phyloP scores from a whole-genome alignment of 2,329 filamentous ascomycete species.

The Verticillium dahliae region DNA sequence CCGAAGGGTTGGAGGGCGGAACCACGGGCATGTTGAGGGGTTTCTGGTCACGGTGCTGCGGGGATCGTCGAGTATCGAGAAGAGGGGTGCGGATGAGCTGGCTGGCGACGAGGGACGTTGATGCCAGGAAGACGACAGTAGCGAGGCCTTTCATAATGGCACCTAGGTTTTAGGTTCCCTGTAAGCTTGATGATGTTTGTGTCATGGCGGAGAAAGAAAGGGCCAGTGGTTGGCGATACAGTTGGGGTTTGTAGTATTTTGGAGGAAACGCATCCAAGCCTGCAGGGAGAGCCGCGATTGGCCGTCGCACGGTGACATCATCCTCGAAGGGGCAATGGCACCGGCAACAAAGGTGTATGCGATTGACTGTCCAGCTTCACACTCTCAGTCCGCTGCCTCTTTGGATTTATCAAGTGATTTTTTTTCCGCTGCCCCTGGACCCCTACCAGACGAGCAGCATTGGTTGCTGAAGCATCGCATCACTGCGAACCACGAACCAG shows the following conservation, averaged over 20 bases:
- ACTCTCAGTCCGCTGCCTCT: no score
- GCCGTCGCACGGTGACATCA: background rate
- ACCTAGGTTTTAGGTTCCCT: background rate
- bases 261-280: background rate
- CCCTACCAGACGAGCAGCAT: no score
- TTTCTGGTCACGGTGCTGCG: constrained; percentile 7
- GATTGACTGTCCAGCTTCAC: no score
- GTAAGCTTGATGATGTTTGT: background rate
- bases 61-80: background rate
- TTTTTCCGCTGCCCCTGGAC: no score
- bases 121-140: constrained; percentile 6
- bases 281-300: background rate
- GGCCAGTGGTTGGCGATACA: background rate
- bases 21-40: constrained; percentile 16
- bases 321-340: background rate
- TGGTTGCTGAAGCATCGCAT: no score
- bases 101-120: background rate
- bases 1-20: constrained; percentile 15
- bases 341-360: background rate
- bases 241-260: background rate
- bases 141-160: constrained; percentile 8
- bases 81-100: background rate
- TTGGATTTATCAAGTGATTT: no score
- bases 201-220: background rate
- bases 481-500: no score